These are phyloP conservation scores for Termitomyces sp. DNA, from an alignment of 768 basidiomycete species.

Conservation along the genomic window DNA sequence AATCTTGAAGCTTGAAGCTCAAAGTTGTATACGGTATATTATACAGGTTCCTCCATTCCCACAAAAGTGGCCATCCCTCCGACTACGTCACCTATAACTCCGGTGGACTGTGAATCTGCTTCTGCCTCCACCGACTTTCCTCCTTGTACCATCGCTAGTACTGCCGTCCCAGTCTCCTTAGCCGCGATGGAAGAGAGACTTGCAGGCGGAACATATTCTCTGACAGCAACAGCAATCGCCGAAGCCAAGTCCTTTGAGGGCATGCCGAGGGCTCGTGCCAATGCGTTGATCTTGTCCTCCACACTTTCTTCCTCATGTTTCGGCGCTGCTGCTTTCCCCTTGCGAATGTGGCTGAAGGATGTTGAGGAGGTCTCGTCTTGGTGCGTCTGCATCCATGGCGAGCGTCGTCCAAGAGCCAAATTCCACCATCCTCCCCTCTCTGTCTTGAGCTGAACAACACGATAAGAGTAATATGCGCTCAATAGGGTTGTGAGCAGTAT, in stretches of 20 bases:
- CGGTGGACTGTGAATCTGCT: slow-evolving; percentile 9
- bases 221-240: slow-evolving; percentile 58
- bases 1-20: not conserved
- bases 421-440: slow-evolving; percentile 64
- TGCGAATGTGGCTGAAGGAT: slow-evolving; percentile 5
- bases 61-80: slow-evolving; percentile 35
- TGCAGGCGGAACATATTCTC: slow-evolving; percentile 53
- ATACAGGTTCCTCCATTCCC: slow-evolving; percentile 40
- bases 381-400: slow-evolving; percentile 14
- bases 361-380: not conserved
- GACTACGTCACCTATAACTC: slow-evolving; percentile 25
- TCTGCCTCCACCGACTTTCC: slow-evolving; percentile 11
- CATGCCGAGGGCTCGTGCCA: slow-evolving; percentile 61
- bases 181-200: slow-evolving; percentile 51
- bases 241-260: slow-evolving; percentile 53
- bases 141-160: slow-evolving; percentile 31
- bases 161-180: slow-evolving; percentile 39
- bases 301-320: slow-evolving; percentile 24
- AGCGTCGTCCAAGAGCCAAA: slow-evolving; percentile 33
- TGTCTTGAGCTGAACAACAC: slow-evolving; percentile 32
- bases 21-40: not conserved
- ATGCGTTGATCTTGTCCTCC: slow-evolving; percentile 51
- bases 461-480: slow-evolving; percentile 46
- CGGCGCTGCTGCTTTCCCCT: not conserved
- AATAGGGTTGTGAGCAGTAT: slow-evolving; percentile 35